These are phyloP conservation scores for Reticulascus tulasneorum DNA, from an alignment of 2,329 filamentous ascomycete species.

Conservation along the genomic window DNA sequence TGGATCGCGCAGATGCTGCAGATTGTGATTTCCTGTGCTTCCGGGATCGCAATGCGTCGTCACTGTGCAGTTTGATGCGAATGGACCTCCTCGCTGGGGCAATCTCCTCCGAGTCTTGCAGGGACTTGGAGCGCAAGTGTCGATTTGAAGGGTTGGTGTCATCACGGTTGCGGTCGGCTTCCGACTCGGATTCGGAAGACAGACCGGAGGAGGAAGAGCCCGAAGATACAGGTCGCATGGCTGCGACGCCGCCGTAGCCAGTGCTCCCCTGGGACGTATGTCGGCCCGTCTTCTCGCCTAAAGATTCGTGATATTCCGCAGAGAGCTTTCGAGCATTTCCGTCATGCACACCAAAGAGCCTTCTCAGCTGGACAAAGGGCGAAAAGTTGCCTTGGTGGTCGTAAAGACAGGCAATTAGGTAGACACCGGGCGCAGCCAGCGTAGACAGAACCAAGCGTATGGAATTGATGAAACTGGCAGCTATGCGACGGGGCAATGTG, in stretches of 20 bases:
- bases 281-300: slow-evolving; percentile 25
- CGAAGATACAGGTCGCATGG: slow-evolving; percentile 30
- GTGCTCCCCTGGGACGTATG: slow-evolving; percentile 2
- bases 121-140: slow-evolving; percentile 62
- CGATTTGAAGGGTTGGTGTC: slow-evolving; percentile 28
- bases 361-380: slow-evolving; percentile 68
- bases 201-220: slow-evolving; percentile 59
- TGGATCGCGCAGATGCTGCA: slow-evolving; percentile 37
- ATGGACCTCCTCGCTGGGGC: slow-evolving; percentile 73
- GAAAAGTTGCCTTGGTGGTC: slow-evolving; percentile 77
- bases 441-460: slow-evolving; percentile 76
- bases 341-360: slow-evolving; percentile 50
- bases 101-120: slow-evolving; percentile 58
- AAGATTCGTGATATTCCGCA: slow-evolving; percentile 23
- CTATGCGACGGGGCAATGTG: slow-evolving; percentile 63
- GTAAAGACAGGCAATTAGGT: slow-evolving; percentile 78
- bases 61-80: slow-evolving; percentile 82
- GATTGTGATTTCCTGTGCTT: slow-evolving; percentile 63
- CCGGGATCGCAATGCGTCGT: slow-evolving; percentile 69
- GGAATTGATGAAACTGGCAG: slow-evolving; percentile 68
- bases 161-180: slow-evolving; percentile 36
- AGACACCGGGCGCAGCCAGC: slow-evolving; percentile 74
- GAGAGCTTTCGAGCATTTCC: slow-evolving; percentile 46
- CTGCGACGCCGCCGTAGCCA: slow-evolving; percentile 14
- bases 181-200: slow-evolving; percentile 69